These are phyloP conservation scores for Vinca major DNA, from an alignment of 305 asterid genomes.

Conservation along the genomic window DNA sequence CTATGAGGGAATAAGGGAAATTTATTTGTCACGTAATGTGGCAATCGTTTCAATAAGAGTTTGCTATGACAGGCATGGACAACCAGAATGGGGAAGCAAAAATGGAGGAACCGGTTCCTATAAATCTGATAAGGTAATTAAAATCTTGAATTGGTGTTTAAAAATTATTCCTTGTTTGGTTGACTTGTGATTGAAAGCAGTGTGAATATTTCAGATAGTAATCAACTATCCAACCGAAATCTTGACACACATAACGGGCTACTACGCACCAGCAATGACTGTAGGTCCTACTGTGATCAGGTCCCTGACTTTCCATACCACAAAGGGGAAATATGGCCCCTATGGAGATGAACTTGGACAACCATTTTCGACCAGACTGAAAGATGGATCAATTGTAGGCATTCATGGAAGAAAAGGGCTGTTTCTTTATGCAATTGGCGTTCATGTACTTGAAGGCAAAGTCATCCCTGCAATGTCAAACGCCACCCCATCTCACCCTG, in stretches of 20 bases:
- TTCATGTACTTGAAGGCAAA: conserved; percentile 48
- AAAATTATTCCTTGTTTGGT: background rate
- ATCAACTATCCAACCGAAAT: conserved; percentile 64
- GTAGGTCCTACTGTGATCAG: conserved; percentile 67
- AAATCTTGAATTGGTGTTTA: background rate
- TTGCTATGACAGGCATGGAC: conserved; percentile 50
- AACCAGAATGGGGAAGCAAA: conserved; percentile 60
- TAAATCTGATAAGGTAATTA: conserved; percentile 51
- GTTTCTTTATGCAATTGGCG: conserved; percentile 67
- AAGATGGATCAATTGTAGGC: conserved; percentile 53
- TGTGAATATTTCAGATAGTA: conserved; percentile 32
- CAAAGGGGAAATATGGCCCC: conserved; percentile 58
- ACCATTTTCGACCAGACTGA: conserved; percentile 47
- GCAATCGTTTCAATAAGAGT: conserved; percentile 49
- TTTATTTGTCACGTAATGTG: conserved; percentile 47
- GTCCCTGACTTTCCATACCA: conserved; percentile 69
- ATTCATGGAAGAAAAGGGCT: conserved; percentile 73
- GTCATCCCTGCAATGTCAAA: conserved; percentile 12
- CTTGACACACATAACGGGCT: conserved; percentile 63
- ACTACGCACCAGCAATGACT: conserved; percentile 46
- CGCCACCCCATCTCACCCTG: conserved; percentile 3
- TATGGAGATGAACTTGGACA: conserved; percentile 71
- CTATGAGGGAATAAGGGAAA: conserved; percentile 56
- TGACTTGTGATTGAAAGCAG: background rate
- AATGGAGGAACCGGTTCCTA: conserved; percentile 66